These are phyloP conservation scores for Cyberlindnera mrakii DNA, from an alignment of 805 yeast species.

Conservation along the genomic window DNA sequence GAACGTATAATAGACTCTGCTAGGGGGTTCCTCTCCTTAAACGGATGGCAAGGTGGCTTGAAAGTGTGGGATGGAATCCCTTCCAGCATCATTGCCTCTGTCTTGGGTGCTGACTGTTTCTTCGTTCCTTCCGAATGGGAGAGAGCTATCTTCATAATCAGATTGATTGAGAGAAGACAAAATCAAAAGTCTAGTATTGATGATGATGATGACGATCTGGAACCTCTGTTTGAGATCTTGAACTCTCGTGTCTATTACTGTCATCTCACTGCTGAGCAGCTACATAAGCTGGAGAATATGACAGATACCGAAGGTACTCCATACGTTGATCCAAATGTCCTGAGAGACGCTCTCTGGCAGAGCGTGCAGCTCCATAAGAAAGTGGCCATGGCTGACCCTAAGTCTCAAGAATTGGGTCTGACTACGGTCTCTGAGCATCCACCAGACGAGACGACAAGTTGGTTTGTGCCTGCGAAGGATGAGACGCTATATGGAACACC, in stretches of 20 bases:
- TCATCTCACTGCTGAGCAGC: constrained; percentile 42
- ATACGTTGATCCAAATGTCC: constrained; percentile 31
- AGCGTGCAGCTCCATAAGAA: constrained; percentile 36
- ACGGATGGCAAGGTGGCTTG: constrained; percentile 44
- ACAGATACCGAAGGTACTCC: constrained; percentile 31
- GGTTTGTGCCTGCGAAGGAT: constrained; percentile 42
- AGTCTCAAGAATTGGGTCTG: constrained; percentile 24
- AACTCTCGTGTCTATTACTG: constrained; percentile 40
- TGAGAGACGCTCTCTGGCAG: constrained; percentile 46
- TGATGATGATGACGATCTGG: constrained; percentile 10
- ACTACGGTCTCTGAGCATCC: constrained; percentile 22
- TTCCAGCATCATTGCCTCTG: constrained; percentile 33
- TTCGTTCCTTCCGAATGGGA: constrained; percentile 54
- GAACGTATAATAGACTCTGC: constrained; percentile 39
- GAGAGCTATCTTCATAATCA: constrained; percentile 41
- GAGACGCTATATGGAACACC: constrained; percentile 44
- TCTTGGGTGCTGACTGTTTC: constrained; percentile 44
- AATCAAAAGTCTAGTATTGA: not conserved
- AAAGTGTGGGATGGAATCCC: constrained; percentile 45
- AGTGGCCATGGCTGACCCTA: constrained; percentile 27
- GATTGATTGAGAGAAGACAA: constrained; percentile 33
- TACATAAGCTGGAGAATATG: constrained; percentile 37
- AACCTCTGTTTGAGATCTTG: constrained; percentile 27
- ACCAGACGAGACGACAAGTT: constrained; percentile 25
- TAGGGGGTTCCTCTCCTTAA: constrained; percentile 38